Conservation (phyloP, 2,329 filamentous ascomycete species). For the Xylariaceae sp. region DNA sequence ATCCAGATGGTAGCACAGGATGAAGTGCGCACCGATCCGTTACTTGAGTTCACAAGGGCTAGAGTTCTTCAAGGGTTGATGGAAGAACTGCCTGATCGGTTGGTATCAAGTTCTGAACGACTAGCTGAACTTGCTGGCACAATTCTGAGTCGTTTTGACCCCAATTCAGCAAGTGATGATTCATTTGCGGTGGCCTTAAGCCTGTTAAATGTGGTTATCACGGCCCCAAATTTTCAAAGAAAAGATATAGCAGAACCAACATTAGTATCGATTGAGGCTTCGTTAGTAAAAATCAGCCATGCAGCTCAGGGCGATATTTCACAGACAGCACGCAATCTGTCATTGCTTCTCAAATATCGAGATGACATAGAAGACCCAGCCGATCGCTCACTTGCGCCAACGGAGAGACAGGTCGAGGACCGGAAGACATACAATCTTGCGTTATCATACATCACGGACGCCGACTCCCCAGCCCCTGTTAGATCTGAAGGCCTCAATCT, state of each 20-base stretch:
- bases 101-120: slow-evolving; percentile 61
- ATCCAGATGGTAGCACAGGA: slow-evolving; percentile 30
- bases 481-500: slow-evolving; percentile 61
- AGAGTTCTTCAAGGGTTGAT: slow-evolving; percentile 64
- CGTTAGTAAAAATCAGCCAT: slow-evolving; percentile 43
- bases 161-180: slow-evolving; percentile 43
- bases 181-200: slow-evolving; percentile 53
- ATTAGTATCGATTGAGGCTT: slow-evolving; percentile 44
- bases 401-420: slow-evolving; percentile 53
- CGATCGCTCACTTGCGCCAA: slow-evolving; percentile 36
- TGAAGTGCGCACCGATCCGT: slow-evolving; percentile 36
- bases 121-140: slow-evolving; percentile 61
- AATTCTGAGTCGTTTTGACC: slow-evolving; percentile 48
- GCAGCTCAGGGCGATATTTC: slow-evolving; percentile 40
- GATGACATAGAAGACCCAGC: slow-evolving; percentile 48
- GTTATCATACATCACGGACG: slow-evolving; percentile 58
- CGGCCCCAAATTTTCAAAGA: slow-evolving; percentile 52
- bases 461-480: slow-evolving; percentile 63
- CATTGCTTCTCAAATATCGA: slow-evolving; percentile 52
- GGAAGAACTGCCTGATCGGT: slow-evolving; percentile 56
- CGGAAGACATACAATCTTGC: slow-evolving; percentile 59
- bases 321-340: slow-evolving; percentile 53
- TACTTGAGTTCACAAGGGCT: slow-evolving; percentile 51
- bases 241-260: slow-evolving; percentile 40
- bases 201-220: slow-evolving; percentile 57